A percentile compares a stretch with the other conserved stretches of the same genome.
These are phyloP conservation scores for Butyriboletus loyo DNA, from an alignment of 768 basidiomycete species.

Conservation along the genomic window DNA sequence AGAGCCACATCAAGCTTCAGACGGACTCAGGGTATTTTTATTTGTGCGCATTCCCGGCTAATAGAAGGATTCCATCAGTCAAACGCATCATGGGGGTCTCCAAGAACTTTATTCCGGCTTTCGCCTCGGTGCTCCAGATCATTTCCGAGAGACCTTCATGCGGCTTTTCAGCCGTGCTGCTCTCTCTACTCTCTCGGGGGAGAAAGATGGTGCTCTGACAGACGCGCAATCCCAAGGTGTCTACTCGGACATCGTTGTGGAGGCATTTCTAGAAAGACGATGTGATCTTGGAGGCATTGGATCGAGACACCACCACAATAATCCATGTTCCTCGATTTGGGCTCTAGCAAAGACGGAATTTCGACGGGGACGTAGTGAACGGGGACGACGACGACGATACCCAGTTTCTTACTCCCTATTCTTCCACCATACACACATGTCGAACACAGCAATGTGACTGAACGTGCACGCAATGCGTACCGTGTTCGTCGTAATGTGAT, in stretches of 20 bases:
- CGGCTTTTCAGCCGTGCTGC: background rate
- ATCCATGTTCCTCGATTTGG: background rate
- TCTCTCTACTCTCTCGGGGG: background rate
- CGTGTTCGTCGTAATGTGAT: background rate
- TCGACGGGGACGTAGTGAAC: background rate
- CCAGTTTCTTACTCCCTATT: background rate
- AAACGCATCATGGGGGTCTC: background rate
- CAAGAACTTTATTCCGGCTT: background rate
- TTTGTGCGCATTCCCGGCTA: background rate
- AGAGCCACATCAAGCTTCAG: background rate
- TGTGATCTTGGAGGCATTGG: background rate
- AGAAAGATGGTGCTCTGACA: background rate
- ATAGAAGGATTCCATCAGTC: background rate
- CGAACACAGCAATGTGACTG: background rate
- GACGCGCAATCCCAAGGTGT: background rate
- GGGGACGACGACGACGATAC: background rate
- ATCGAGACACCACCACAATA: background rate
- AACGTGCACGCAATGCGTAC: background rate
- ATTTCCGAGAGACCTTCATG: background rate
- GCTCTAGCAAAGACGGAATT: background rate
- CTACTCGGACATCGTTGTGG: background rate
- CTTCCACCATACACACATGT: background rate
- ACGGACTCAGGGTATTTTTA: background rate
- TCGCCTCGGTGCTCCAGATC: background rate
- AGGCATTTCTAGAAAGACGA: background rate